Evolutionary conservation across 768 basidiomycete species (phyloP).

Genomic region (Lactifluus subvellereus): DNA sequence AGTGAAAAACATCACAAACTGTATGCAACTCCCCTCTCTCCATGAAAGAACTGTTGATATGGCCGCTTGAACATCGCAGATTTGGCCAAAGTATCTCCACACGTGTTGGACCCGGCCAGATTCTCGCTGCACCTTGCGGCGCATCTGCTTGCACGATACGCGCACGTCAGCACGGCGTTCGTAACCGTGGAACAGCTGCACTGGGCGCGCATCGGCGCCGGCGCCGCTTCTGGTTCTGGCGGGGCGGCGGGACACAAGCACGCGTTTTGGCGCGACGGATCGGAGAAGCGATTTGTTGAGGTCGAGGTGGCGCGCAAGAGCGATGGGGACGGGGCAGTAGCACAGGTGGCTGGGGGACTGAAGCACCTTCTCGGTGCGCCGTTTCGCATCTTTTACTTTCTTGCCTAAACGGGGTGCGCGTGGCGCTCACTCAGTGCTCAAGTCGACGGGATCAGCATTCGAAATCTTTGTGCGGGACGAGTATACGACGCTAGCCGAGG

Average conservation of each 20-base stretch:
- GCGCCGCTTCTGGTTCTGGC: slow-evolving; percentile 21
- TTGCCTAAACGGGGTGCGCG: too few species aligned
- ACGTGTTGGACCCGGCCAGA: slow-evolving; percentile 75
- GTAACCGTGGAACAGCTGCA: slow-evolving; percentile 73
- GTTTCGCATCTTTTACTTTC: not conserved
- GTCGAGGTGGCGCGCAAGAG: slow-evolving; percentile 35
- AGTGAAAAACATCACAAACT: slow-evolving; percentile 40
- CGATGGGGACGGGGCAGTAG: slow-evolving; percentile 3
- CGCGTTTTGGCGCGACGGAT: slow-evolving; percentile 83
- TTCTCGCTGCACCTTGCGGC: slow-evolving; percentile 86
- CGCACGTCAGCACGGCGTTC: slow-evolving; percentile 65
- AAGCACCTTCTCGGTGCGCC: slow-evolving; percentile 68
- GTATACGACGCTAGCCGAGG: slow-evolving; percentile 80
- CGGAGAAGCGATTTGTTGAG: slow-evolving; percentile 72
- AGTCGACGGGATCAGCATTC: slow-evolving; percentile 84
- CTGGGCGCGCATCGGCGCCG: slow-evolving; percentile 72
- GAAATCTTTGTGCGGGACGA: slow-evolving; percentile 76
- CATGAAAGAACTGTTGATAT: accelerated
- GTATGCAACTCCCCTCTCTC: slow-evolving; percentile 22
- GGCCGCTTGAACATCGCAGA: slow-evolving; percentile 36
- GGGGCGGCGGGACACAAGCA: slow-evolving; percentile 56
- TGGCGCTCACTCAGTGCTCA: slow-evolving; percentile 55
- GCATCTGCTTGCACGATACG: slow-evolving; percentile 75
- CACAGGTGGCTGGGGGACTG: slow-evolving; percentile 44
- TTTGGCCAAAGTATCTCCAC: slow-evolving; percentile 83